Base-by-base conservation (phyloP, 2,329 filamentous ascomycete genomes). In the Fusarium sp. region DNA sequence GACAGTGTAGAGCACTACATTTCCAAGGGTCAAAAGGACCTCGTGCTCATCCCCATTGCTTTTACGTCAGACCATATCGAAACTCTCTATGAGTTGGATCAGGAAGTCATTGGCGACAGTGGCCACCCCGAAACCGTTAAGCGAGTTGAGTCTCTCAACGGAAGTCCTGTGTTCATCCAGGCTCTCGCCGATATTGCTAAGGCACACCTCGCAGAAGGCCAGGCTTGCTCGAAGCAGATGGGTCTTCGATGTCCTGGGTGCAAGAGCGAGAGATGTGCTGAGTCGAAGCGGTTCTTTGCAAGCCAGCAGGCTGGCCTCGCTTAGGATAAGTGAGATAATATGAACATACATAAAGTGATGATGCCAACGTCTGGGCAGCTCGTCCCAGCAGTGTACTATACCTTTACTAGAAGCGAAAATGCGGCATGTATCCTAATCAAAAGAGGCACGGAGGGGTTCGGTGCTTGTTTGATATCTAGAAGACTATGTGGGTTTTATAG, bases 1-100 rank as follows among this genome's bases (percentile, higher is more conserved):
- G 90, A 92, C 73, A 95, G 95, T 0, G 96, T 99, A 14, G 90
- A 95, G 78, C 88, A 94, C 66, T 97, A 98, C 79, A 90, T 98
- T 73, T 90, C 92, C 78, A 94, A 96, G 81, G 96, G 95, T 2
- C 93, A 98, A 78, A 97, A 91, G 60, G 94, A 99, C 78, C 86
- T 99, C 59, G 86, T 98, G 3, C 86, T 99, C 10, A 94, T 99
- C 60, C 96, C 96, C 0, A 97, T 99, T 72, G 96, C 96, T 9
- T 99, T 99, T 80, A 99, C 96, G 1, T 97, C 93, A n/a, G 96
- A 99, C 77, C 96, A 99, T 79, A 99, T 99, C 74, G 96, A 99
- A 83, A 99, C 96, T 1, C 85, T 99, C 2, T 98, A 92, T 80
- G 96, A 99, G 81, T 85, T 99, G 56, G 96, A 99, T 80, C 87